Evolutionary conservation across 352 stramenopile species (phyloP), one percentile per base, ranked within the genome.

Genomic region (Pseudoperonospora humuli): DNA sequence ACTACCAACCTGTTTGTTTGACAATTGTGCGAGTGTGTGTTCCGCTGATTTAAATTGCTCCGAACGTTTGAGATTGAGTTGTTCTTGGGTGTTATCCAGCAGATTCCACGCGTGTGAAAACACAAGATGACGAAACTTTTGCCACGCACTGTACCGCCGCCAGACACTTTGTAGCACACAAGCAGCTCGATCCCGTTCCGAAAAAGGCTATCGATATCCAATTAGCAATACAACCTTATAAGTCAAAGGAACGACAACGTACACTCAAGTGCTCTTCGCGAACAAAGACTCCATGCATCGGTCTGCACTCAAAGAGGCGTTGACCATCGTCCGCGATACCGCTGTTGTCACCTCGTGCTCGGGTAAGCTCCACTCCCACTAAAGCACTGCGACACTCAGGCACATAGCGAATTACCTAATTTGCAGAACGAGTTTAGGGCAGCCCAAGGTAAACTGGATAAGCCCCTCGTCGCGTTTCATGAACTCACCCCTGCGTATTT

Each of bases 11-110:
- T 72, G 73, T 36, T 75, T 70, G 39, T 79, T 88, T 10, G 75
- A 84, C 38, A 93, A 55, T 55, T 85, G 62, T 10, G 75, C 66
- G 10, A 93, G 62, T 21, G 78, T 85, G 52, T 93, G 75, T 53
- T 89, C 77, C 3, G 81, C 81, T 5, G 74, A 72, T 56, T 89
- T 90, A 51, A 90, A 85, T 43, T 90, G 84, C 42, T 89, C 78
- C 24, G 74, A 86, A 20, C 81, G 78, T 54, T 87, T 93, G 19
- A 93, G 64, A 38, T 91, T 90, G 18, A 93, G 70, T 48, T 95
- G 81, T 53, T 95, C 83, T 57, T 95, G 75, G 32, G 86, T 89
- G 61, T 93, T 95, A 54, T 95, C 84, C 31, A 95, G 56, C 41
- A 93, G 45, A 57, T 95, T 95, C 81, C 82, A 95, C 35, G 84